These are phyloP conservation scores for Solanum rostratum DNA, from an alignment of 257 asterid species.

Conservation along the genomic window DNA sequence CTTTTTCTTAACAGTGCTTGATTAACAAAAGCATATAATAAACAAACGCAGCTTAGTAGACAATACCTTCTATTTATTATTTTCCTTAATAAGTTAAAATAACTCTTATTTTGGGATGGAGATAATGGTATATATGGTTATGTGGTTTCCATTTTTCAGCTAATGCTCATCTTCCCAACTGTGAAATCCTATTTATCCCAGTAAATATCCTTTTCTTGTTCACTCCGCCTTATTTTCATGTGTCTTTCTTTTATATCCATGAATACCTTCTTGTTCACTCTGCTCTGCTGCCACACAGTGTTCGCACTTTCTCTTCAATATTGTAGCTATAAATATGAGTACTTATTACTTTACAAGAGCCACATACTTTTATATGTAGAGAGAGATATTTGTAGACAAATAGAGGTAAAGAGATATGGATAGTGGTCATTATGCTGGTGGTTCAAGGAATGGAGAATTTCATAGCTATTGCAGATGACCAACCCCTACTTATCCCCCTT, in stretches of 20 bases:
- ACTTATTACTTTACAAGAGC: not conserved
- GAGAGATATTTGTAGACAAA: too few relatives aligned
- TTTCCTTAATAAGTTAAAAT: too few relatives aligned
- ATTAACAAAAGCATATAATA: too few relatives aligned
- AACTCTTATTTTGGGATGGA: too few relatives aligned
- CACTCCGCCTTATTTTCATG: not conserved
- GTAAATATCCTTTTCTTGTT: conserved; percentile 44
- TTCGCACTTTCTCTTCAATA: not conserved
- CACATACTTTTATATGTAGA: not conserved
- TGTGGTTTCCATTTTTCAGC: conserved; percentile 1
- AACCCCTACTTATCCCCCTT: not conserved
- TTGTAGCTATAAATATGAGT: conserved; percentile 15
- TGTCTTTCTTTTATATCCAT: too few relatives aligned
- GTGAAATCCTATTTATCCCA: conserved; percentile 23
- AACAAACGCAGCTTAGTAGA: too few relatives aligned
- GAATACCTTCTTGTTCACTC: too few relatives aligned
- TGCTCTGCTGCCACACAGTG: conserved; percentile 26
- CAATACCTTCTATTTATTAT: too few relatives aligned
- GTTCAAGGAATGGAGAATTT: conserved; percentile 44
- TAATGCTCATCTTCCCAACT: conserved; percentile 29
- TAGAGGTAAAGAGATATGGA: not conserved
- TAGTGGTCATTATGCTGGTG: not conserved
- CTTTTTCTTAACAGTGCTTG: too few relatives aligned
- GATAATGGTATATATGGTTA: too few relatives aligned
- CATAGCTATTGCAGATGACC: conserved; percentile 47